Percentiles rank a stretch among this genome's conserved stretches.
phyloP scores from a whole-genome alignment of 1,284 basidiomycete genomes.

The Cryptococcus sp. region DNA sequence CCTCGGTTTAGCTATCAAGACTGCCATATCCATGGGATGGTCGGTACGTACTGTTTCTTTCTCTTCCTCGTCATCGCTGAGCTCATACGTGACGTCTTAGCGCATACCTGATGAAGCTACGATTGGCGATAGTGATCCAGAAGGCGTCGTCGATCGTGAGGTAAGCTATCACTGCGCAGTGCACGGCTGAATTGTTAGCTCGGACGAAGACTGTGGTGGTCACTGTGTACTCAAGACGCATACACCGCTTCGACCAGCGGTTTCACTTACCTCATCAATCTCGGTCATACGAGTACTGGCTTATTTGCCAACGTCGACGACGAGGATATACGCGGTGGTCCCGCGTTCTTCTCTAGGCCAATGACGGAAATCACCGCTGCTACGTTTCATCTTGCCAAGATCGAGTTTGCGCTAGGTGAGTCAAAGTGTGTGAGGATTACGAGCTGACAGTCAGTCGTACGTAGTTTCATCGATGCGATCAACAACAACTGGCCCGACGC shows the following conservation, averaged over 20 bases:
- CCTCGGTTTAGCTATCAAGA: conserved; percentile 47
- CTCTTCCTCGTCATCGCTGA: neutral
- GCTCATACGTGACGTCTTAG: neutral
- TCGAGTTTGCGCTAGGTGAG: conserved; percentile 16
- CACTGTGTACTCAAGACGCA: conserved; percentile 39
- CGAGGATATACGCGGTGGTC: conserved; percentile 15
- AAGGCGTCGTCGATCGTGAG: conserved; percentile 37
- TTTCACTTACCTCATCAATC: conserved; percentile 23
- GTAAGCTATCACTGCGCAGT: conserved; percentile 3
- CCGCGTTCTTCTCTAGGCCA: conserved; percentile 2
- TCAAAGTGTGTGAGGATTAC: no score
- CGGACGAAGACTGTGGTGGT: conserved; percentile 48
- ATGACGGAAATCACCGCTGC: conserved; percentile 13
- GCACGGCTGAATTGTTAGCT: conserved; percentile 17
- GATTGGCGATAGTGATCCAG: neutral
- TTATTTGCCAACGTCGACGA: conserved; percentile 23
- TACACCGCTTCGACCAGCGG: conserved; percentile 24
- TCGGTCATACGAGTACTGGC: conserved; percentile 16
- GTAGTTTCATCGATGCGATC: conserved; percentile 22
- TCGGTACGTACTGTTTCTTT: conserved; percentile 14
- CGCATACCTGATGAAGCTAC: conserved; percentile 13
- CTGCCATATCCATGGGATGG: conserved; percentile 19
- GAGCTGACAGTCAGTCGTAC: conserved; percentile 6
- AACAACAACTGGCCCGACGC: conserved; percentile 22
- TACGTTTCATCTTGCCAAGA: conserved; percentile 20